Percentiles rank a stretch among this genome's conserved stretches.
phyloP scores from a whole-genome alignment of 192 early-diverging fungal genomes.

The Entomortierella chlamydospora region DNA sequence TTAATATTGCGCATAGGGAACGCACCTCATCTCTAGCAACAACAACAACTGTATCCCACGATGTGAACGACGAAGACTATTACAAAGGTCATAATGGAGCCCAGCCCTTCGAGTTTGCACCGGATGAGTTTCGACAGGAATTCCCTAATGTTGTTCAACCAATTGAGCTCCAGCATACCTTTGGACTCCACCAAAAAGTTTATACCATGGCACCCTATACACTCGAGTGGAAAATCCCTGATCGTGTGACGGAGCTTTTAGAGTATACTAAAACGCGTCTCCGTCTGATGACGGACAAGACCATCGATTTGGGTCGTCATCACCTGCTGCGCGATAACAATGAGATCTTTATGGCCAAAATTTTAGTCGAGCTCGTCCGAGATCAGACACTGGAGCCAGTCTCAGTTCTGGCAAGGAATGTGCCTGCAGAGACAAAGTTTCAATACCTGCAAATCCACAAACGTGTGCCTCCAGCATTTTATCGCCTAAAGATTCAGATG shows the following conservation, averaged over 20 bases:
- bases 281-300: constrained; percentile 3
- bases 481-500: constrained; percentile 43
- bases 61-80: constrained; percentile 18
- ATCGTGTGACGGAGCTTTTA: constrained; percentile 26
- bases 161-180: constrained; percentile 38
- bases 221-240: constrained; percentile 35
- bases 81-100: neutral
- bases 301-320: neutral
- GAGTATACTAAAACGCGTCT: constrained; percentile 19
- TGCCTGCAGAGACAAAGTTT: constrained; percentile 39
- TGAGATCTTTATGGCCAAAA: constrained; percentile 17
- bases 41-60: neutral
- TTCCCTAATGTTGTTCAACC: constrained; percentile 26
- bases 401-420: constrained; percentile 21
- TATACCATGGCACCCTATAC: constrained; percentile 38
- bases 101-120: constrained; percentile 1
- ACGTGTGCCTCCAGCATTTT: constrained; percentile 26
- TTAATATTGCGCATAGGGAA: constrained; percentile 14
- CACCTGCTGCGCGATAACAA: neutral
- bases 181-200: constrained; percentile 39
- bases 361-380: constrained; percentile 28
- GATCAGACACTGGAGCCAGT: constrained; percentile 20
- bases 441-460: constrained; percentile 34
- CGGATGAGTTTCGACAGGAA: constrained; percentile 36
- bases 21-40: neutral